Conservation (phyloP, 2,329 filamentous ascomycete genomes). For the Ophiosphaerella narmari region DNA sequence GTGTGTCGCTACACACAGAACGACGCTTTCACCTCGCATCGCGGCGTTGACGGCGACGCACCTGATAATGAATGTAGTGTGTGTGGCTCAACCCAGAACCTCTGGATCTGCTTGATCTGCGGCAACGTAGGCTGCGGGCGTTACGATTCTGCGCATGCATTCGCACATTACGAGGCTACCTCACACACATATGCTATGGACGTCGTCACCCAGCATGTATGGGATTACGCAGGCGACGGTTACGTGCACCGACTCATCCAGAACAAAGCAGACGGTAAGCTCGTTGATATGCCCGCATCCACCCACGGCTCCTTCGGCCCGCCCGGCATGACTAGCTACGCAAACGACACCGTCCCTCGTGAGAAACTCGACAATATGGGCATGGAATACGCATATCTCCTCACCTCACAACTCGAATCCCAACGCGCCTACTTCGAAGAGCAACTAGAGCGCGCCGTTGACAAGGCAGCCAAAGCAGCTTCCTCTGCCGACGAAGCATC, state of each 20-base stretch:
- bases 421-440: slow-evolving; percentile 95
- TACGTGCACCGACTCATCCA: slow-evolving; percentile 97
- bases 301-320: slow-evolving; percentile 28
- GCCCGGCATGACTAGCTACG: slow-evolving; percentile 50
- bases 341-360: slow-evolving; percentile 71
- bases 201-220: slow-evolving; percentile 90
- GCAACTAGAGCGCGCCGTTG: slow-evolving; percentile 82
- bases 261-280: slow-evolving; percentile 88
- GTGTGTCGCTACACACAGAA: slow-evolving; percentile 89
- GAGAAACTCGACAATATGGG: slow-evolving; percentile 79
- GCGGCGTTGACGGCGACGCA: slow-evolving; percentile 45
- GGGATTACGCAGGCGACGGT: slow-evolving; percentile 94
- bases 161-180: slow-evolving; percentile 89
- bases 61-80: slow-evolving; percentile 75
- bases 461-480: slow-evolving; percentile 80
- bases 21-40: slow-evolving; percentile 46
- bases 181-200: slow-evolving; percentile 92
- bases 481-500: slow-evolving; percentile 67
- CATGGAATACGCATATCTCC: slow-evolving; percentile 90
- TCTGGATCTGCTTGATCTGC: slow-evolving; percentile 96
- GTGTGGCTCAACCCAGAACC: slow-evolving; percentile 78
- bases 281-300: slow-evolving; percentile 79
- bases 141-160: slow-evolving; percentile 92
- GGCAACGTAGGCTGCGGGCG: slow-evolving; percentile 91
- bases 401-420: slow-evolving; percentile 89